Evolutionary conservation across 2,329 filamentous ascomycete genomes (phyloP).

Genomic region (Malbranchea cinnamomea): DNA sequence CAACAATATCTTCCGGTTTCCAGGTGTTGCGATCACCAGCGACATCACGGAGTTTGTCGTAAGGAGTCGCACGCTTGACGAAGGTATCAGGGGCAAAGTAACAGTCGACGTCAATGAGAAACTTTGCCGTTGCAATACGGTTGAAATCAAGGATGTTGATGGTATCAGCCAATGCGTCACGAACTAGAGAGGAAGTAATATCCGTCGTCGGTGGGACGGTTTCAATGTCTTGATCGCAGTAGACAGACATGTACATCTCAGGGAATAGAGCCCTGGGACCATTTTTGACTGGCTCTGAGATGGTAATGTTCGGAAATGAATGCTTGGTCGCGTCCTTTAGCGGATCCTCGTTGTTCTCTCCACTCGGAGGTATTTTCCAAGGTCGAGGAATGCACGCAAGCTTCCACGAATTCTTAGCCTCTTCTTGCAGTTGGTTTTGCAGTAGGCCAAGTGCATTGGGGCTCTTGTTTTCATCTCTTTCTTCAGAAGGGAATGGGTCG

Average conservation of each 20-base stretch:
- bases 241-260: slow-evolving; percentile 88
- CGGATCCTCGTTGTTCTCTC: slow-evolving; percentile 39
- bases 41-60: slow-evolving; percentile 65
- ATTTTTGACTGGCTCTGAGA: slow-evolving; percentile 61
- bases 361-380: slow-evolving; percentile 29
- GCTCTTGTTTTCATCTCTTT: slow-evolving; percentile 39
- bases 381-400: slow-evolving; percentile 48
- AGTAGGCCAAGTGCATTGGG: slow-evolving; percentile 66
- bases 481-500: slow-evolving; percentile 55
- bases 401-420: slow-evolving; percentile 61
- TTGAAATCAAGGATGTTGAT: slow-evolving; percentile 93
- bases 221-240: slow-evolving; percentile 69
- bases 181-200: slow-evolving; percentile 67
- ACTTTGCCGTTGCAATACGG: slow-evolving; percentile 70
- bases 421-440: slow-evolving; percentile 70
- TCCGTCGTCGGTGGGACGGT: slow-evolving; percentile 67
- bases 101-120: slow-evolving; percentile 84
- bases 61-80: slow-evolving; percentile 81
- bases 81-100: slow-evolving; percentile 87
- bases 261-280: slow-evolving; percentile 71
- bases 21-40: slow-evolving; percentile 60
- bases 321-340: slow-evolving; percentile 53
- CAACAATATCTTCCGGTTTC: slow-evolving; percentile 94
- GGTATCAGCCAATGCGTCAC: slow-evolving; percentile 77
- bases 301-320: slow-evolving; percentile 55